Base-by-base conservation (phyloP, 768 basidiomycete genomes). In the Tephrocybe sp. region DNA sequence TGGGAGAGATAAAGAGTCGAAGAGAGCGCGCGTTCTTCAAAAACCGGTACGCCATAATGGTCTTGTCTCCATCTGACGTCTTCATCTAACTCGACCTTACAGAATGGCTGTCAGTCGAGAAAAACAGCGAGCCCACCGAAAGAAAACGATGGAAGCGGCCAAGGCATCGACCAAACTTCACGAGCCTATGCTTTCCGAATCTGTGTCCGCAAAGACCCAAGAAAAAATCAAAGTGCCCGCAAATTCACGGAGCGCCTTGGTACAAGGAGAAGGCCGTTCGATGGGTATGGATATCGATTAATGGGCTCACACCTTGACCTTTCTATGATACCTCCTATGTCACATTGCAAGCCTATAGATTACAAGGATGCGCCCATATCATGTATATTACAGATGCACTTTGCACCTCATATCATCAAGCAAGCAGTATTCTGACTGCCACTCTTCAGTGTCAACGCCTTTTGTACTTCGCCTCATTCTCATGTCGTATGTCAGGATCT, bases 1-100 rank as follows among this genome's bases (percentile, higher is more conserved):
- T 99, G 34, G 85, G 85, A 56, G 93, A 98, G 72, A 93, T 99
- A 74, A 92, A 87, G 68, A 76, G 81, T 55, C 83, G 86, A 65
- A 79, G 97, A 68, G 97, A 98, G 65, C 81, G 86, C 54, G 92
- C 89, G 17, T 98, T 98, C 82, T 98, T 87, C 85, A 98, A 93
- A 73, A 90, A 90, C 75, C 82, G 89, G 87, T 83, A 51, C 53
- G 73, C 62, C 53, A 22, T 8, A 31, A 4, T n/a, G 2, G 4
- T n/a, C n/a, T n/a, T 16, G n/a, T 39, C 14, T 17, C 23, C 35
- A n/a, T 34, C 8, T n/a, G 13, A 20, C 47, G 14, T 12, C 8
- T 47, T 32, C 49, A 51, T 35, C 33, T 31, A 2, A 20, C 26
- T 49, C 5, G 53, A 43, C 36, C 7, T 30, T 54, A 19, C 60